Evolutionary conservation across 306 rosid genomes (phyloP).

Genomic region (Crataegus laevigata): DNA sequence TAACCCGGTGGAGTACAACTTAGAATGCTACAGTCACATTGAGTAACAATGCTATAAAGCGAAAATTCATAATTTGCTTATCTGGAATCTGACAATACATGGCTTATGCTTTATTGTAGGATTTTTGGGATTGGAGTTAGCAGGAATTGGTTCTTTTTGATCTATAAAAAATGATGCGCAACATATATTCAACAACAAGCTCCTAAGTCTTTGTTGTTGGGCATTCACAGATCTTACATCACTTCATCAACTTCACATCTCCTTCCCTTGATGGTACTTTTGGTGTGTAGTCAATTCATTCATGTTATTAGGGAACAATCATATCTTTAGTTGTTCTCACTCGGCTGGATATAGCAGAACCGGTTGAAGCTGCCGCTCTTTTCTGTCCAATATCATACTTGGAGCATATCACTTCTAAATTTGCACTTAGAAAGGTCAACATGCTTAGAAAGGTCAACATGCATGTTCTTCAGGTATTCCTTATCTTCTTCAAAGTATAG

Average conservation of each 20-base stretch:
- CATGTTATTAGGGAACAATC: conserved; percentile 64
- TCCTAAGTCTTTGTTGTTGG: conserved; percentile 72
- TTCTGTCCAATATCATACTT: conserved; percentile 80
- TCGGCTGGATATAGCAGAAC: conserved; percentile 54
- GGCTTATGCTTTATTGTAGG: conserved; percentile 38
- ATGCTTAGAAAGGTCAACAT: conserved; percentile 59
- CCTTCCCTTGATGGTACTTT: conserved; percentile 1
- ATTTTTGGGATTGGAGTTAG: conserved; percentile 98
- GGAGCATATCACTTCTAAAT: conserved; percentile 55
- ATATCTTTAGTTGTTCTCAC: conserved; percentile 72
- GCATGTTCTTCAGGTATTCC: conserved; percentile 76
- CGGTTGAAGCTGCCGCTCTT: conserved; percentile 86
- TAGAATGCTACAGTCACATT: neutral
- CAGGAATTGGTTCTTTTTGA: conserved; percentile 77
- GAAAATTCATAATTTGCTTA: neutral
- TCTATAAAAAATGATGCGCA: conserved; percentile 61
- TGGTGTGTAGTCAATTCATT: conserved; percentile 9
- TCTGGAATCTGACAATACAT: conserved; percentile 12
- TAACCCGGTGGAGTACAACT: no score
- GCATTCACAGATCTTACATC: conserved; percentile 76
- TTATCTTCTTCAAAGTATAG: neutral
- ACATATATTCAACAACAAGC: conserved; percentile 42
- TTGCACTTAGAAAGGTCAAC: conserved; percentile 72
- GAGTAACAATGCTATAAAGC: neutral
- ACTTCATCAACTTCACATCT: conserved; percentile 15